Conservation (phyloP, 805 yeast genomes). For the Nakazawaea siamensis region DNA sequence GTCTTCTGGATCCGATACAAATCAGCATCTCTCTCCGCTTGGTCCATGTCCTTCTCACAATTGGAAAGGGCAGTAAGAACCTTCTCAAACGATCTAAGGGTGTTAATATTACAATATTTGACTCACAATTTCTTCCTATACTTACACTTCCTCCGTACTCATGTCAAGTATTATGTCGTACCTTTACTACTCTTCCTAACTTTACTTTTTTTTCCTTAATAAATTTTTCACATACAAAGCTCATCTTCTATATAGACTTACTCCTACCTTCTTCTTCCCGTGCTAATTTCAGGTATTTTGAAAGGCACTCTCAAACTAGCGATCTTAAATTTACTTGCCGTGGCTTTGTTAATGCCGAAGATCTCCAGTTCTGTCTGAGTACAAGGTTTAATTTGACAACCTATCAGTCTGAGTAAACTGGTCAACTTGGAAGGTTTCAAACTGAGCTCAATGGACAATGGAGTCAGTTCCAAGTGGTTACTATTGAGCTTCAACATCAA, state of each 20-base stretch:
- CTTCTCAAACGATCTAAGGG: conserved; percentile 19
- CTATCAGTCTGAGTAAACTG: conserved; percentile 68
- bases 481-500: conserved; percentile 68
- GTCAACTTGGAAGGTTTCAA: conserved; percentile 68
- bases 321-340: conserved; percentile 53
- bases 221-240: too few species aligned
- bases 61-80: conserved; percentile 43
- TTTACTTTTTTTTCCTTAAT: too few species aligned
- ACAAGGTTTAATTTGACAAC: conserved; percentile 69
- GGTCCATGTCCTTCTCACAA: conserved; percentile 50
- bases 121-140: too few species aligned
- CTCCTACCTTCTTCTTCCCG: conserved; percentile 34
- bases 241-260: not conserved
- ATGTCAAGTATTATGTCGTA: too few species aligned
- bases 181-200: not conserved
- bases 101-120: too few species aligned
- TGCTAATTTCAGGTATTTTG: conserved; percentile 74
- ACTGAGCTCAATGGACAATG: conserved; percentile 78
- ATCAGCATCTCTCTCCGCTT: conserved; percentile 55
- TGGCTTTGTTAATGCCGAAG: conserved; percentile 51
- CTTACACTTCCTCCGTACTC: too few species aligned
- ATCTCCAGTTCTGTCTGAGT: conserved; percentile 71
- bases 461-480: conserved; percentile 66
- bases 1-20: conserved; percentile 43
- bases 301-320: conserved; percentile 86